Evolutionary conservation across 192 early-diverging fungal species (phyloP).

Genomic region (Backusella mclennaniae): DNA sequence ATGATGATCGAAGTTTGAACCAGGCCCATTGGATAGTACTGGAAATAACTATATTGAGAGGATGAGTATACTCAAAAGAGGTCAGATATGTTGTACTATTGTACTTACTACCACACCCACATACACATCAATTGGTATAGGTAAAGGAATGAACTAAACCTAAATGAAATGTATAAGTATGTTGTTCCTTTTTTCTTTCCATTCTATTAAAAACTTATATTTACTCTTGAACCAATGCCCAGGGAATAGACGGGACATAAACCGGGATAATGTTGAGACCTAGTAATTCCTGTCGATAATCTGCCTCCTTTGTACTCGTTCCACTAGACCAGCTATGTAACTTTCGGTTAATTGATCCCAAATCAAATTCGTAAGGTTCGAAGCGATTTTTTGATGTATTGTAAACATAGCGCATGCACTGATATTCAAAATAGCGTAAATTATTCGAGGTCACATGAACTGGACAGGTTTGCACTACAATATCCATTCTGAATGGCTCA

Average conservation of each 20-base stretch:
- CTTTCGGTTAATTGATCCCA: conserved; percentile 56
- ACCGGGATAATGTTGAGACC: conserved; percentile 70
- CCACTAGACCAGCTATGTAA: conserved; percentile 48
- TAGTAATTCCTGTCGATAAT: conserved; percentile 47
- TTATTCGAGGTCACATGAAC: conserved; percentile 39
- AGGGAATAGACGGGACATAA: conserved; percentile 44
- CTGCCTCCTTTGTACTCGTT: conserved; percentile 48
- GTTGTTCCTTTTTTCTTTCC: background rate
- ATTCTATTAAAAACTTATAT: background rate
- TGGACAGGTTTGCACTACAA: conserved; percentile 38
- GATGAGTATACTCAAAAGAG: background rate
- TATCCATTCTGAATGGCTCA: conserved; percentile 26
- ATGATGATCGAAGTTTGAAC: conserved; percentile 58
- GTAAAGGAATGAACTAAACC: conserved; percentile 53
- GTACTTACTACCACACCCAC: conserved; percentile 56
- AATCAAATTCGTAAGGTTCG: conserved; percentile 51
- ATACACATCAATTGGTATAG: conserved; percentile 66
- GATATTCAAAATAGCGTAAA: conserved; percentile 68
- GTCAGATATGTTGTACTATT: background rate
- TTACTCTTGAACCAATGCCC: conserved; percentile 55
- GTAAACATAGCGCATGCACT: conserved; percentile 76
- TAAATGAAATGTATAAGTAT: conserved; percentile 31
- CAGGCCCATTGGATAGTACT: conserved; percentile 61
- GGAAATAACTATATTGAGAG: conserved; percentile 41
- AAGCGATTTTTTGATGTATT: conserved; percentile 45